Evolutionary conservation across 805 yeast species (phyloP).

Genomic region (Candida schatavii): DNA sequence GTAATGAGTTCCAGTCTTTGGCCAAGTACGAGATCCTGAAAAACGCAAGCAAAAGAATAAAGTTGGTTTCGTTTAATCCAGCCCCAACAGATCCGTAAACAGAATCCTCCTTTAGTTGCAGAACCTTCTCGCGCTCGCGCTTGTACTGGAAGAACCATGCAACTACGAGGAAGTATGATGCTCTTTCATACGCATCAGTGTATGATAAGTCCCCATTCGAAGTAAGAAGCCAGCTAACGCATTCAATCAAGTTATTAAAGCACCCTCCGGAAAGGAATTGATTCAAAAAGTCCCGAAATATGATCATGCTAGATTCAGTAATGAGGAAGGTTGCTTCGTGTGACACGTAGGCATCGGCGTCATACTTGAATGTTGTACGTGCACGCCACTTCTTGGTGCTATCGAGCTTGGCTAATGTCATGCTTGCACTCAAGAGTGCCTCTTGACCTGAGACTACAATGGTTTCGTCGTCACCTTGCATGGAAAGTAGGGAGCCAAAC

Average conservation of each 20-base stretch:
- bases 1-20: slow-evolving; percentile 58
- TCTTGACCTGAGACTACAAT: slow-evolving; percentile 72
- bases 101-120: slow-evolving; percentile 5
- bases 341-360: slow-evolving; percentile 35
- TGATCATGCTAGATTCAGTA: slow-evolving; percentile 21
- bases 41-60: slow-evolving; percentile 48
- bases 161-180: slow-evolving; percentile 52
- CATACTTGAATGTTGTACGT: slow-evolving; percentile 34
- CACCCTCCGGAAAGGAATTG: slow-evolving; percentile 64
- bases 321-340: slow-evolving; percentile 24
- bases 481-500: slow-evolving; percentile 81
- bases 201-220: slow-evolving; percentile 26
- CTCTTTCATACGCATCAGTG: slow-evolving; percentile 36
- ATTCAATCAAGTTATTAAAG: slow-evolving; percentile 61
- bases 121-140: slow-evolving; percentile 25
- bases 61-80: slow-evolving; percentile 59
- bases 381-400: slow-evolving; percentile 63
- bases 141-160: slow-evolving; percentile 80
- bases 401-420: slow-evolving; percentile 65
- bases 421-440: slow-evolving; percentile 48
- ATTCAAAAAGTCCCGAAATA: slow-evolving; percentile 49
- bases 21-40: slow-evolving; percentile 41
- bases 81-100: slow-evolving; percentile 48
- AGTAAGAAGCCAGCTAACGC: slow-evolving; percentile 43
- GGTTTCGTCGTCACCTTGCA: slow-evolving; percentile 60